phyloP scores from a whole-genome alignment of 2,329 filamentous ascomycete genomes.

The Penicillium griseofulvum region DNA sequence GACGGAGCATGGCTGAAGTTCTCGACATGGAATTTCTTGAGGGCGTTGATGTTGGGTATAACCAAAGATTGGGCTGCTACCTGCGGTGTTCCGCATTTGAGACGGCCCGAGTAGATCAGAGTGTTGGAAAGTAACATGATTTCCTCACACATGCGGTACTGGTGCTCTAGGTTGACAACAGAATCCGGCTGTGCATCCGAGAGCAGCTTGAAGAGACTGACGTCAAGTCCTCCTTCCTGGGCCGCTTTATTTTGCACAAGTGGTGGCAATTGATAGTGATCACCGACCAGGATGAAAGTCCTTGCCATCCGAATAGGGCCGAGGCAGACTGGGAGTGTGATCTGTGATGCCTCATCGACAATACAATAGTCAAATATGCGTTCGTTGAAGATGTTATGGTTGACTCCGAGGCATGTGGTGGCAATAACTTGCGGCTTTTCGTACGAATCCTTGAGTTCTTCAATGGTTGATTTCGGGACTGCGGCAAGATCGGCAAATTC shows the following conservation, averaged over 20 bases:
- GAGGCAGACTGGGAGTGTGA: slow-evolving; percentile 90
- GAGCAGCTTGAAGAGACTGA: slow-evolving; percentile 89
- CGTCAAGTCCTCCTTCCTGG: slow-evolving; percentile 78
- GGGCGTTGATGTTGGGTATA: slow-evolving; percentile 63
- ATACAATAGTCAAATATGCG: slow-evolving; percentile 97
- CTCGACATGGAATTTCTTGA: slow-evolving; percentile 57
- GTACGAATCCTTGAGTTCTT: slow-evolving; percentile 80
- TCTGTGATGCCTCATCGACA: slow-evolving; percentile 96
- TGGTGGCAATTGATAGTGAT: slow-evolving; percentile 93
- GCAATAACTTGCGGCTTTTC: slow-evolving; percentile 85
- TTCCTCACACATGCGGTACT: slow-evolving; percentile 98
- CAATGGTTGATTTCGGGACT: slow-evolving; percentile 70
- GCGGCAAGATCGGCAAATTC: slow-evolving; percentile 78
- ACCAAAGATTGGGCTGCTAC: slow-evolving; percentile 68
- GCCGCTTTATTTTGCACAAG: slow-evolving; percentile 91
- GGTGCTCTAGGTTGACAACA: slow-evolving; percentile 88
- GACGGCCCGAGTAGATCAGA: slow-evolving; percentile 84
- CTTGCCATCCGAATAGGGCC: slow-evolving; percentile 90
- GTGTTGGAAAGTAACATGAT: slow-evolving; percentile 93
- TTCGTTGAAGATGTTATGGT: slow-evolving; percentile 81
- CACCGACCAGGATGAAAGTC: slow-evolving; percentile 91
- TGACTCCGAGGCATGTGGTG: slow-evolving; percentile 90
- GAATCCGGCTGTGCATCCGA: slow-evolving; percentile 84
- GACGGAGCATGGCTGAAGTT: slow-evolving; percentile 19
- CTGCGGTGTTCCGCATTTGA: slow-evolving; percentile 81